Base-by-base conservation (phyloP, 1,284 basidiomycete species). In the Ustilago vetiveriae region DNA sequence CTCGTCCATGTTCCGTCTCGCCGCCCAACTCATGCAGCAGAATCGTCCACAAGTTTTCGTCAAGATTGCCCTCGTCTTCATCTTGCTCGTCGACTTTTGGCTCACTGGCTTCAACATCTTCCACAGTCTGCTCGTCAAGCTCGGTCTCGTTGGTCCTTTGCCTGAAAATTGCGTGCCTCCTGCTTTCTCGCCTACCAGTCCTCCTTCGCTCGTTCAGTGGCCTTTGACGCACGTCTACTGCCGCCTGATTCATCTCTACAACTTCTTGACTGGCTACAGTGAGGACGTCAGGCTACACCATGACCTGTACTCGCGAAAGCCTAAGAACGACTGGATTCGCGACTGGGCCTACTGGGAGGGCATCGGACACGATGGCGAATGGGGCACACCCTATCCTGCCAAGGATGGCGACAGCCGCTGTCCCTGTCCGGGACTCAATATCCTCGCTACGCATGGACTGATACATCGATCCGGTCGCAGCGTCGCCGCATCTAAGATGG, bases 311-410 rank as follows among this genome's bases (percentile, higher is more conserved):
- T 44, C 33, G 30, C 16, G 54, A 3, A 57, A 57, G 50, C 54
- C 65, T 19, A 47, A 32, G 29, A 68, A 68, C 51, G 66, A 69
- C 36, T 69, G 66, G 66, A 46, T 69, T 16, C 59, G 60, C 19
- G 59, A 69, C 22, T 69, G 60, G 60, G 60, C 66, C 1, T 59
- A 58, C 41, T 69, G 66, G 66, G 48, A 69, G 13, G 66, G 66
- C 3, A 59, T 64, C 23, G 66, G 66, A 8, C 17, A 48, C 36
- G 30, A 62, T n/a, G 66, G 66, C 38, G 60, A 69, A 36, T 69
- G 60, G 48, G 54, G 54, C 6, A 24, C 42, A 7, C 55, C 66
- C 3, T 59, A 54, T 13, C 23, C 66, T 16, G 46, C 66, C 6
- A 54, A 40, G 8, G 55, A 63, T 23, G 17, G n/a, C 17, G 66